Conservation (phyloP, 2,329 filamentous ascomycete species). For the Geosmithia putterillii region DNA sequence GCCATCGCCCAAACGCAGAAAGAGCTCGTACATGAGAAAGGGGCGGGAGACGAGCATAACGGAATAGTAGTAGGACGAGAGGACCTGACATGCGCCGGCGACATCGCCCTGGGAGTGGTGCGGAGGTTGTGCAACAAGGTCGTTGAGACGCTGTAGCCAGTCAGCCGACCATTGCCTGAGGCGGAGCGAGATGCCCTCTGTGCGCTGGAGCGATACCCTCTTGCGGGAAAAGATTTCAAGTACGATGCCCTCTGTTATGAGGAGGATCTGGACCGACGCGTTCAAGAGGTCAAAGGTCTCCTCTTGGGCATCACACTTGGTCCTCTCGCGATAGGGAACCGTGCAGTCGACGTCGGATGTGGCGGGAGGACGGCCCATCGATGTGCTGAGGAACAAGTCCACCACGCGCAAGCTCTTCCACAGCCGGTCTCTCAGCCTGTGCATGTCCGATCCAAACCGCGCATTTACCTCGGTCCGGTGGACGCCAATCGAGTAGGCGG, state of each 20-base stretch:
- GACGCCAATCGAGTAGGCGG: conserved; percentile 39
- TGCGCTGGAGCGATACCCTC: conserved; percentile 39
- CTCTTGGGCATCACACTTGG: neutral
- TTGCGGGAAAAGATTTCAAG: conserved; percentile 38
- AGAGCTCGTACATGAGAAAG: conserved; percentile 43
- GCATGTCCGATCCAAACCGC: conserved; percentile 30
- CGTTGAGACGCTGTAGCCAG: conserved; percentile 34
- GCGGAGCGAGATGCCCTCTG: conserved; percentile 39
- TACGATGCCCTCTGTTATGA: conserved; percentile 37
- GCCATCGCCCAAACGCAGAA: conserved; percentile 27
- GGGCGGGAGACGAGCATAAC: conserved; percentile 45
- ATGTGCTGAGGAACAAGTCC: conserved; percentile 38
- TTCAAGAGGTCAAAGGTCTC: conserved; percentile 34
- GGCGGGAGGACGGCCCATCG: conserved; percentile 40
- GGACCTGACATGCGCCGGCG: conserved; percentile 36
- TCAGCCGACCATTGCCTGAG: conserved; percentile 36
- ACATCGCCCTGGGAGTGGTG: conserved; percentile 15
- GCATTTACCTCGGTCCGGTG: conserved; percentile 42
- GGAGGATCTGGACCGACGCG: conserved; percentile 38
- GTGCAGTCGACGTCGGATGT: conserved; percentile 43
- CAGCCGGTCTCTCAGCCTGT: conserved; percentile 31
- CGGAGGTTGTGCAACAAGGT: conserved; percentile 15
- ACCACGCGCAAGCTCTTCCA: conserved; percentile 42
- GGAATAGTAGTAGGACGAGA: conserved; percentile 42
- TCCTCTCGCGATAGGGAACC: conserved; percentile 27